Conservation (phyloP, 2,329 filamentous ascomycete genomes). For the Claviceps sp. region DNA sequence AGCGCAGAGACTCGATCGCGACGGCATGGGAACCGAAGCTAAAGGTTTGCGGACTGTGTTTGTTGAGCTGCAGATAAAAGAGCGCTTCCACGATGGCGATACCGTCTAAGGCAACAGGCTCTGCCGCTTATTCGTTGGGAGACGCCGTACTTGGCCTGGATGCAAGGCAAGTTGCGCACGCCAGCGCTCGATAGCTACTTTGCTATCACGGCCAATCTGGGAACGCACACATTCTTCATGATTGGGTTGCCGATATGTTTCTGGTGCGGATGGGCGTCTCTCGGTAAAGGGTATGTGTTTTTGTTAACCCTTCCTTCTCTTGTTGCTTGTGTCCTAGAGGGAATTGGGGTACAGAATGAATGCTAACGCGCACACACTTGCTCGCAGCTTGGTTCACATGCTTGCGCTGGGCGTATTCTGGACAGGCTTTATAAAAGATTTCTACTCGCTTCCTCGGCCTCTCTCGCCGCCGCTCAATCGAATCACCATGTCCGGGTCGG, state of each 20-base stretch:
- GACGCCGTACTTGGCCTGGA: constrained; percentile 79
- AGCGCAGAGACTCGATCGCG: neutral
- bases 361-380: neutral
- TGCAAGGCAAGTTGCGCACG: constrained; percentile 69
- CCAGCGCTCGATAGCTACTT: constrained; percentile 91
- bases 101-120: constrained; percentile 63
- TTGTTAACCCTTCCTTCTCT: neutral
- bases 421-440: constrained; percentile 88
- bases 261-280: constrained; percentile 80
- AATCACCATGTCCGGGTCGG: constrained; percentile 95
- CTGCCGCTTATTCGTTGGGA: constrained; percentile 88
- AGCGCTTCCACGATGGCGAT: constrained; percentile 78
- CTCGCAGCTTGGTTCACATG: constrained; percentile 52
- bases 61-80: constrained; percentile 50
- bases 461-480: constrained; percentile 82
- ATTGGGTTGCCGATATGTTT: constrained; percentile 85
- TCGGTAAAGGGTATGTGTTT: constrained; percentile 66
- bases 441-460: constrained; percentile 82
- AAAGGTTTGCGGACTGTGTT: constrained; percentile 1
- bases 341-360: neutral
- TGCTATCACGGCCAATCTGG: constrained; percentile 87
- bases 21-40: neutral
- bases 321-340: neutral
- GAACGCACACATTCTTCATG: constrained; percentile 99
- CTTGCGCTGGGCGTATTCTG: constrained; percentile 69